phyloP scores from a whole-genome alignment of 2,329 filamentous ascomycete species.

The Thielaviopsis cerberus region DNA sequence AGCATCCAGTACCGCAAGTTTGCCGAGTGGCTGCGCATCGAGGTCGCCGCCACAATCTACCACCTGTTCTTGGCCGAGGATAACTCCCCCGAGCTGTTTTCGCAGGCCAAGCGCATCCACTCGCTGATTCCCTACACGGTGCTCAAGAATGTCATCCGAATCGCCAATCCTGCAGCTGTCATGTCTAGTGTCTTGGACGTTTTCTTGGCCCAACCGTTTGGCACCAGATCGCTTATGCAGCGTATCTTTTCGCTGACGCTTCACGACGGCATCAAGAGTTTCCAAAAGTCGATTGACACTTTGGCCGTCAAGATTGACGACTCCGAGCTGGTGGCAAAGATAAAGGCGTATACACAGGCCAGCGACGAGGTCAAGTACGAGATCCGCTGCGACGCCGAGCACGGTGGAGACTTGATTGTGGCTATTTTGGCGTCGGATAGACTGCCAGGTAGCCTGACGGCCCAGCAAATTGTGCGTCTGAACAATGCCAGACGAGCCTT shows the following conservation, averaged over 20 bases:
- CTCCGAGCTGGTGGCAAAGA: conserved; percentile 56
- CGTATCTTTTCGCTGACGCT: conserved; percentile 85
- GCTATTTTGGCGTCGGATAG: conserved; percentile 60
- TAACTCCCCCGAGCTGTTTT: conserved; percentile 90
- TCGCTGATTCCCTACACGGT: conserved; percentile 83
- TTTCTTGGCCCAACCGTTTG: conserved; percentile 89
- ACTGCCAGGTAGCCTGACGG: conserved; percentile 49
- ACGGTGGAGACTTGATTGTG: conserved; percentile 69
- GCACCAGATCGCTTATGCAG: conserved; percentile 74
- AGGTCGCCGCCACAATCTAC: conserved; percentile 89
- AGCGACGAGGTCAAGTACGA: conserved; percentile 55
- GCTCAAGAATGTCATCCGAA: conserved; percentile 89
- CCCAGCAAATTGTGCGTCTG: conserved; percentile 62
- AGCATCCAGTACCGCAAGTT: conserved; percentile 96
- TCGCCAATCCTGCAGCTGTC: conserved; percentile 88
- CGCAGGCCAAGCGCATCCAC: conserved; percentile 83
- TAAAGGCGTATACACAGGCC: conserved; percentile 60
- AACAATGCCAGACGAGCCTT: conserved; percentile 95
- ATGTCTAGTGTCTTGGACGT: conserved; percentile 93
- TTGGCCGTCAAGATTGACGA: conserved; percentile 67
- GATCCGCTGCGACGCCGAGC: conserved; percentile 54
- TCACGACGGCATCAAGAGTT: conserved; percentile 70
- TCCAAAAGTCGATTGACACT: conserved; percentile 72
- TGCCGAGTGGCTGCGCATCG: conserved; percentile 92
- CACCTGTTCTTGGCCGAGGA: conserved; percentile 95